These are phyloP conservation scores for Scutellaria barbata DNA, from an alignment of 257 asterid genomes.

Conservation along the genomic window DNA sequence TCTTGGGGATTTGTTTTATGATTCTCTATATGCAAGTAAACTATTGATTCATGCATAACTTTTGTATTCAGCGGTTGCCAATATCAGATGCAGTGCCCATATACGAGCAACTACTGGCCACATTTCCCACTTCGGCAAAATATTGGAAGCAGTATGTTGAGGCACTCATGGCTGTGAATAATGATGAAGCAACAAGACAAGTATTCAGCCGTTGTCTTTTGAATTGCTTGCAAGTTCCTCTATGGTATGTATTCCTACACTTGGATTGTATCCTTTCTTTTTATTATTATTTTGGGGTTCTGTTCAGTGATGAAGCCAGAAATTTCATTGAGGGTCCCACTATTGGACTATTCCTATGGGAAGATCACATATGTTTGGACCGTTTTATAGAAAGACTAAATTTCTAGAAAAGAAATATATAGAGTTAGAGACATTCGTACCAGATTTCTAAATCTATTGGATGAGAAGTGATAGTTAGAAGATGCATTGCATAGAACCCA, in stretches of 20 bases:
- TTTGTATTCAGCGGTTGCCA: slow-evolving; percentile 62
- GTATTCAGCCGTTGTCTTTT: slow-evolving; percentile 94
- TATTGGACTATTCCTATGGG: no score
- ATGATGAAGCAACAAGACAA: slow-evolving; percentile 88
- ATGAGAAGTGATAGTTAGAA: no score
- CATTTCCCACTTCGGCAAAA: slow-evolving; percentile 90
- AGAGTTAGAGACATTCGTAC: no score
- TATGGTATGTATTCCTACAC: slow-evolving; percentile 56
- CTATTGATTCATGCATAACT: neutral
- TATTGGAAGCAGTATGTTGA: slow-evolving; percentile 97
- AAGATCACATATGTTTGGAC: no score
- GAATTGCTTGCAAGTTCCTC: slow-evolving; percentile 87
- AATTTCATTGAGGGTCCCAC: no score
- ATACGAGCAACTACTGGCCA: slow-evolving; percentile 83
- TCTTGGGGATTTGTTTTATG: slow-evolving; percentile 2
- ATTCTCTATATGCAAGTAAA: neutral
- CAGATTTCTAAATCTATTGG: no score
- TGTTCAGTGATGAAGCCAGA: no score
- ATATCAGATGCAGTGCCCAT: slow-evolving; percentile 76
- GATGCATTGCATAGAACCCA: no score
- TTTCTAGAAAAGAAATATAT: no score
- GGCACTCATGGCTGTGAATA: slow-evolving; percentile 84
- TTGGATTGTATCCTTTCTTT: neutral
- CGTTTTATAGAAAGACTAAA: no score
- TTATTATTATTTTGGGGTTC: no score